phyloP scores from a whole-genome alignment of 768 basidiomycete species.

The Strobilomyces dryophilus region DNA sequence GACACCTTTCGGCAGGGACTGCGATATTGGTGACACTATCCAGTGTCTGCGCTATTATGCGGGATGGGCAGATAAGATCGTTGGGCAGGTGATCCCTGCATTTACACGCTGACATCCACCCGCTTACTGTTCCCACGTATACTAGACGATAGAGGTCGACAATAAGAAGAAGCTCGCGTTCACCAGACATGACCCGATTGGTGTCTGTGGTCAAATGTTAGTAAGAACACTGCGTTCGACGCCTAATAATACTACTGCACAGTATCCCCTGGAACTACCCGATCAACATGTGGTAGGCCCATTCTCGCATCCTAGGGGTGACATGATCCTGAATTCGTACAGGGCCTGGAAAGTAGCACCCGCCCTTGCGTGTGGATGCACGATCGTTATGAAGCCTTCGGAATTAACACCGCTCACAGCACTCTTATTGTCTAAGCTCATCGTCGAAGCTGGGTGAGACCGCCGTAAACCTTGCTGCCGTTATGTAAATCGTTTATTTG shows the following conservation, averaged over 20 bases:
- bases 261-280: conserved; percentile 95
- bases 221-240: conserved; percentile 18
- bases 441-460: conserved; percentile 77
- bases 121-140: conserved; percentile 4
- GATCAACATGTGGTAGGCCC: conserved; percentile 73
- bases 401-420: conserved; percentile 84
- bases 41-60: conserved; percentile 88
- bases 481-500: conserved; percentile 15
- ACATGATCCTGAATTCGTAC: conserved; percentile 1
- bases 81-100: conserved; percentile 61
- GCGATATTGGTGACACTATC: conserved; percentile 74
- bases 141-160: conserved; percentile 73
- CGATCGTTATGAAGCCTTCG: conserved; percentile 93
- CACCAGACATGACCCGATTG: conserved; percentile 86
- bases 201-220: conserved; percentile 93
- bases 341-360: conserved; percentile 91
- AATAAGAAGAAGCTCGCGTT: conserved; percentile 79
- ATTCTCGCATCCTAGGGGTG: conserved; percentile 1
- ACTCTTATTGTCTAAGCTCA: conserved; percentile 74
- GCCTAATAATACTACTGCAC: conserved; percentile 2
- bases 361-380: conserved; percentile 87
- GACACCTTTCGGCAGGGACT: conserved; percentile 47
- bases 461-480: conserved; percentile 1
- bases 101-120: background rate
- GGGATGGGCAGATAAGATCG: conserved; percentile 94